Evolutionary conservation across 2,329 filamentous ascomycete genomes (phyloP), one percentile per base, ranked within the genome.

Genomic region (Claviceps sp.): DNA sequence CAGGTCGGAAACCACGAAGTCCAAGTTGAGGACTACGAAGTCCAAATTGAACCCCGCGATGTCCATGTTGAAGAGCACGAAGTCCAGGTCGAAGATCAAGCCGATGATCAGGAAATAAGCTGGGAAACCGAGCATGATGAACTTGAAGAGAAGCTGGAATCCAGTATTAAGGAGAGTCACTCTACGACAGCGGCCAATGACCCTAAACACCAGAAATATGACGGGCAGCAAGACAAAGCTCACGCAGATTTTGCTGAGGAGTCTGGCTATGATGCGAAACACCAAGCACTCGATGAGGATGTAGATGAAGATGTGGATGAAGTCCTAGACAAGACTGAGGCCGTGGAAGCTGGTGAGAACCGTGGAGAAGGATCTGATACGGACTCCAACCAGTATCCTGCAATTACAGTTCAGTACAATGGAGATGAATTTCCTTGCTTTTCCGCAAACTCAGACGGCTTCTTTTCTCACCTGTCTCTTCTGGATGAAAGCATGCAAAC

Each of bases 401-500:
- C 57, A 56, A 73, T 68, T 42, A 69, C 65, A 9, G 71, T 73
- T 49, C 65, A 67, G 46, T 73, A 72, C 53, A 70, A 67, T 50
- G 70, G 68, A 38, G 66, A 71, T 16, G 67, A 72, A 48, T 73
- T 68, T 50, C 70, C 71, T 3, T 60, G 71, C 37, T 69, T 72
- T 51, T 69, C 68, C 1, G 49, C 55, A 13, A 55, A 58, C 22
- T 55, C 64, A 17, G 62, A 70, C 45, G 59, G 71, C 8, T 78
- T 77, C 54, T 73, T 78, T 40, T 65, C 71, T 7, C 67, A 71
- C 39, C 54, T 60, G 1, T 66, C 66, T 14, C 62, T 71, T 3
- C 57, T 77, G 17, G 68, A 74, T 40, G 64, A 67, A 11, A 69
- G 68, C 2, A 67, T 78, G 48, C 69, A 71, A 17, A 62, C 66